A percentile compares a stretch with the other conserved stretches of the same genome.
phyloP scores from a whole-genome alignment of 2,329 filamentous ascomycete genomes.

The Colletotrichum chlorophyti region DNA sequence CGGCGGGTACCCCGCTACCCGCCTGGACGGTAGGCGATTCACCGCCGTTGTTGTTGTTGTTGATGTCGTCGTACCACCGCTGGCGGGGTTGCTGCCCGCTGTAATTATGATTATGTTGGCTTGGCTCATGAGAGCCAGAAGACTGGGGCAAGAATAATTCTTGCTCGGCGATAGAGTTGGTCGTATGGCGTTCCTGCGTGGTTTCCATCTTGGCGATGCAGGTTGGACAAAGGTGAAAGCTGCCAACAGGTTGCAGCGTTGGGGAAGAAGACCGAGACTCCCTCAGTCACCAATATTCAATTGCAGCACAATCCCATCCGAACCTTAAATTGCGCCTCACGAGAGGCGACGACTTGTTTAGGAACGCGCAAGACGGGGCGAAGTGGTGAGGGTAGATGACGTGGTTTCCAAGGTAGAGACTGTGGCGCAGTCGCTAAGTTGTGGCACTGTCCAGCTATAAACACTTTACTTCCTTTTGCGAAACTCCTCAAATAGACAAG shows the following conservation, averaged over 20 bases:
- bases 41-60: no score
- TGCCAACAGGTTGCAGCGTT: no score
- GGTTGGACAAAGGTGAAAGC: background rate
- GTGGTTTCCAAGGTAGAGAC: constrained; percentile 5
- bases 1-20: constrained; percentile 22
- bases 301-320: background rate
- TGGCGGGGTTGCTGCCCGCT: constrained; percentile 12
- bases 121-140: constrained; percentile 2
- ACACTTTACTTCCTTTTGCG: no score
- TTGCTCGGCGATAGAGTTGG: constrained; percentile 23
- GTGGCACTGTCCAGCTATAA: constrained; percentile 11
- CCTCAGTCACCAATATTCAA: no score
- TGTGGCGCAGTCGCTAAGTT: constrained; percentile 22
- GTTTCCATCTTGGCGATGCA: constrained; percentile 17
- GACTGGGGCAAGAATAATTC: constrained; percentile 14
- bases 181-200: constrained; percentile 15
- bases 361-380: constrained; percentile 19
- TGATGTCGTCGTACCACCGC: constrained; percentile 17
- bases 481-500: constrained; percentile 3
- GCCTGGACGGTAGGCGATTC: constrained; percentile 14
- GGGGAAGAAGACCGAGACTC: no score
- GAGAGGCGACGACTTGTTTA: constrained; percentile 10
- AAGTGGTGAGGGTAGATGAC: constrained; percentile 14
- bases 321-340: constrained; percentile 23
- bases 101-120: constrained; percentile 8